Conservation (phyloP, 2,329 filamentous ascomycete species). For the Berkeleyomyces basicola region DNA sequence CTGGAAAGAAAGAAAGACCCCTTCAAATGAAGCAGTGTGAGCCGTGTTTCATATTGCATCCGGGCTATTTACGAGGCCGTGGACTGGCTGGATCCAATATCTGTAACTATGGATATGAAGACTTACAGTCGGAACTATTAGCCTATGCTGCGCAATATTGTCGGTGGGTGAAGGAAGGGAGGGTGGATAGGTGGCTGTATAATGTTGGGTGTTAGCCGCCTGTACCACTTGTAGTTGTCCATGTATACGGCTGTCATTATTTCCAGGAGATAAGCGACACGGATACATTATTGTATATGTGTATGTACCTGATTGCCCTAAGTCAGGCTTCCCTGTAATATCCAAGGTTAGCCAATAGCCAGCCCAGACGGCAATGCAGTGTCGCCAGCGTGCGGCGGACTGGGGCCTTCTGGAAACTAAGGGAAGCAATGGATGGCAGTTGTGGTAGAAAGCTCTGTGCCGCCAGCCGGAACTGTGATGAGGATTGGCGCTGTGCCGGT, state of each 20-base stretch:
- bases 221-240: not conserved
- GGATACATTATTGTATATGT: not conserved
- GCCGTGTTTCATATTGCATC: not conserved
- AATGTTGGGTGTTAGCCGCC: not conserved
- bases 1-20: not conserved
- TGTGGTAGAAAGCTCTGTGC: too few relatives aligned
- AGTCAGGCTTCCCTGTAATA: not conserved
- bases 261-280: not conserved
- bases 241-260: not conserved
- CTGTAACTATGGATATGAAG: not conserved
- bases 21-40: not conserved
- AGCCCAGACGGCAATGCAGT: not conserved
- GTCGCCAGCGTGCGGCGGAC: not conserved
- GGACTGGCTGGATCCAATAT: not conserved
- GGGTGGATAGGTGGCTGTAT: not conserved
- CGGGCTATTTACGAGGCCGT: not conserved
- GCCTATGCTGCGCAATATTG: too few relatives aligned
- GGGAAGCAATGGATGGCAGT: not conserved
- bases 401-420: not conserved
- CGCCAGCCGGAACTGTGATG: not conserved
- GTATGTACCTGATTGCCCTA: not conserved
- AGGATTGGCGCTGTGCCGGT: not conserved
- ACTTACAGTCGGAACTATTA: too few relatives aligned
- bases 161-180: not conserved
- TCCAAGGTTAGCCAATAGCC: not conserved